A percentile compares a stretch with the other conserved stretches of the same genome.
Evolutionary conservation across 1,284 basidiomycete genomes (phyloP).

Genomic region (Quambalaria eucalypti): DNA sequence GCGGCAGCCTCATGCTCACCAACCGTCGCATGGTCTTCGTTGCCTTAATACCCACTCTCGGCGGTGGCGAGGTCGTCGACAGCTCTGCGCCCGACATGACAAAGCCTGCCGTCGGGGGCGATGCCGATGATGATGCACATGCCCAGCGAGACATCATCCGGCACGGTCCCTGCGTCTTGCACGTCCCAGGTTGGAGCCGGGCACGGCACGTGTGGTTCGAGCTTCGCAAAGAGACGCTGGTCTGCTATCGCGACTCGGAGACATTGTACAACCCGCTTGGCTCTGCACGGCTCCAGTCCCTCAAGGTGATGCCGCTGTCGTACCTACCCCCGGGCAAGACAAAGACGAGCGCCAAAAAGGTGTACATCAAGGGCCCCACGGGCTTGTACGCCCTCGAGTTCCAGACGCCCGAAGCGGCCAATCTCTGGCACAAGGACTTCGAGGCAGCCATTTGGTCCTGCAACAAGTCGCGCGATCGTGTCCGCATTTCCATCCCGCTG

Average conservation of each 20-base stretch:
- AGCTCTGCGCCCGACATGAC: neutral
- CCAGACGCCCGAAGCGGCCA: neutral
- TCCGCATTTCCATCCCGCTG: neutral
- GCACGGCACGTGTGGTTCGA: slow-evolving; percentile 33
- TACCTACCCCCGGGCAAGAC: neutral
- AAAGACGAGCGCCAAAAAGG: neutral
- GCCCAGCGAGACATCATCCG: neutral
- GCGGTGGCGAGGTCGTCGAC: neutral
- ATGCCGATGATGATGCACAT: neutral
- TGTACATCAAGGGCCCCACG: neutral
- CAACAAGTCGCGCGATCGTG: neutral
- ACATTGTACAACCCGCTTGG: neutral
- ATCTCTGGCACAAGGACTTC: neutral
- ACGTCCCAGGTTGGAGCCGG: slow-evolving; percentile 21
- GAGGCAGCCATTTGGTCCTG: neutral
- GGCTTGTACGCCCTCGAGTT: neutral
- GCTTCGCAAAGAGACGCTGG: slow-evolving; percentile 17
- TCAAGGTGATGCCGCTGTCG: neutral
- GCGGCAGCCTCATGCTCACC: slow-evolving; percentile 31
- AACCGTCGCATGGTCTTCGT: slow-evolving; percentile 34
- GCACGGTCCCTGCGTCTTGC: slow-evolving; percentile 25
- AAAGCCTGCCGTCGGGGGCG: neutral
- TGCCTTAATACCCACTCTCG: slow-evolving; percentile 29
- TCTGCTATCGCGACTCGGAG: neutral
- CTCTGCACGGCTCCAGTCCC: neutral